Evolutionary conservation across 129 eudicot species (phyloP), one percentile per base, ranked within the genome.

Genomic region (Calendula officinalis): DNA sequence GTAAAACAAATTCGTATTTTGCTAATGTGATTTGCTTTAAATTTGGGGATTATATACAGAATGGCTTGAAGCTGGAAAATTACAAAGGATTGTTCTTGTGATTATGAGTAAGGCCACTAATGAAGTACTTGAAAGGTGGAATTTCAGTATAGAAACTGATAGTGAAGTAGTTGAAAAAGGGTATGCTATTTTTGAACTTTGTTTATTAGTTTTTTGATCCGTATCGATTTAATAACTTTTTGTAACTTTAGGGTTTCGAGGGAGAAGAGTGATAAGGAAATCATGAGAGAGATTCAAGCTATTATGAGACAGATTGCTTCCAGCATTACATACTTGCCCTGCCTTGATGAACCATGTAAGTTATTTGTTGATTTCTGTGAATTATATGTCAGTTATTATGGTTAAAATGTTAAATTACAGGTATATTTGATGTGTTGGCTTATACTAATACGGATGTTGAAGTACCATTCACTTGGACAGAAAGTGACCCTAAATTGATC

Each of bases 251-350:
- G 96, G 10, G 88, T 85, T 48, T 78, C 95, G 11, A 83, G 91
- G 74, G 95, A 91, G 80, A 91, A 91, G 75, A 91, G 98, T 83
- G 96, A 91, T 68, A 91, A 91, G 57, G 95, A 85, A 71, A 91
- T 91, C 13, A 88, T 91, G 96, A 87, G 98, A 62, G 98, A 91
- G 74, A 91, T 85, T 62, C 98, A 91, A 82, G 98, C 98, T 58
- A 88, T 91, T 37, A 91, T 91, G 98, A 87, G 98, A 70, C 96
- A 91, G 65, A 91, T 91, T 64, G 90, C 94, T 22, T 87, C 98
- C 56, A 88, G 98, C 72, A 83, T 91, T 40, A 87, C 98, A 6
- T 91, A 91, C 74, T 76, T 91, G 78, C 96, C 98, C 5, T 91
- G 98, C 81, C 88, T 91, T 16, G 98, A 88, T 81, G 98, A 91